Percentiles rank a stretch among this genome's conserved stretches.
Conservation (phyloP, 148 eudicot genomes). For the Suaeda aralocaspica region DNA sequence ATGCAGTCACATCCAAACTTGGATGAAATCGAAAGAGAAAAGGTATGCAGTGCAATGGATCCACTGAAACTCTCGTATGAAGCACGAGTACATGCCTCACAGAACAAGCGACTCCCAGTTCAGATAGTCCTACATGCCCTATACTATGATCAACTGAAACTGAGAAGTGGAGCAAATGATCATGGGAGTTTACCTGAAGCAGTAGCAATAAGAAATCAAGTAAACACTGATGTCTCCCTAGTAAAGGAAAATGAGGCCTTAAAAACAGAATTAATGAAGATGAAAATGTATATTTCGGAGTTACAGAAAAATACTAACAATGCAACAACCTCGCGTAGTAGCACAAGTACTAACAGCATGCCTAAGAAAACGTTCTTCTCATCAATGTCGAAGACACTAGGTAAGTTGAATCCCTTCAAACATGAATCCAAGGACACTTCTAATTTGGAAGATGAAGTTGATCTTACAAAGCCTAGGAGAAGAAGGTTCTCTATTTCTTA, state of each 20-base stretch:
- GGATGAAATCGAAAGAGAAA: constrained; percentile 93
- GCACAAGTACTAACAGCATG: constrained; percentile 3
- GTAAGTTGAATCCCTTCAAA: constrained; percentile 86
- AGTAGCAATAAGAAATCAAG: constrained; percentile 37
- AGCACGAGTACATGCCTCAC: constrained; percentile 88
- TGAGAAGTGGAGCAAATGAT: constrained; percentile 62
- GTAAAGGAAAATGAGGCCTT: constrained; percentile 72
- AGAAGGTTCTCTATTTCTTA: constrained; percentile 90
- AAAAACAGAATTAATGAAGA: constrained; percentile 58
- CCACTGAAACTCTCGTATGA: constrained; percentile 82
- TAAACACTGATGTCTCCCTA: constrained; percentile 57
- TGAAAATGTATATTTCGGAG: constrained; percentile 72
- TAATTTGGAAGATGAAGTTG: constrained; percentile 58
- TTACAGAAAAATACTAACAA: constrained; percentile 42
- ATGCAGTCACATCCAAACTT: constrained; percentile 85
- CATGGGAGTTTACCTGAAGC: constrained; percentile 26
- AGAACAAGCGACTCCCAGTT: constrained; percentile 84
- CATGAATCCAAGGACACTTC: constrained; percentile 90
- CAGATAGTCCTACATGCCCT: constrained; percentile 87
- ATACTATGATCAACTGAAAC: constrained; percentile 74
- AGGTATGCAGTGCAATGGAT: constrained; percentile 86
- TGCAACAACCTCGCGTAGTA: constrained; percentile 35
- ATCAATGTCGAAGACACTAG: constrained; percentile 74
- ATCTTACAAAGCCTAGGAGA: constrained; percentile 74
- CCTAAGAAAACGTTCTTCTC: constrained; percentile 69